phyloP scores from a whole-genome alignment of 2,329 filamentous ascomycete species.

The Acephala macrosclerotiorum region DNA sequence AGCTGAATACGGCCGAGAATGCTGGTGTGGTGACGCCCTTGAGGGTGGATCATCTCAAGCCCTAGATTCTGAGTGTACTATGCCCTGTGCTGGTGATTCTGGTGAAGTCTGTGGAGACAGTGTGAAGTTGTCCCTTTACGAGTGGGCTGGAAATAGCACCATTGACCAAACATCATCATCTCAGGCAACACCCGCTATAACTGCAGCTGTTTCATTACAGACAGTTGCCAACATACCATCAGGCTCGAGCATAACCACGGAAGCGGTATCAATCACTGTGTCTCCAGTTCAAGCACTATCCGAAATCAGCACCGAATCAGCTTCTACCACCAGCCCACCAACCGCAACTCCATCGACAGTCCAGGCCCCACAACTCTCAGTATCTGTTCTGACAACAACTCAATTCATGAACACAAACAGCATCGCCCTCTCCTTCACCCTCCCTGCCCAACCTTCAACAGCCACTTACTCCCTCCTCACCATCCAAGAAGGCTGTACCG shows the following conservation, averaged over 20 bases:
- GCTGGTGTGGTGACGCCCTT: conserved; percentile 7
- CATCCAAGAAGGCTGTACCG: too few species aligned
- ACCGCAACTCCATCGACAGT: too few species aligned
- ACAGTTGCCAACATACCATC: too few species aligned
- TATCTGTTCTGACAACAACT: not conserved
- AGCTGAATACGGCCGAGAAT: not conserved
- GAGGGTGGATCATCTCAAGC: not conserved
- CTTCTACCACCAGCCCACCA: too few species aligned
- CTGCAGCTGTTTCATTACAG: not conserved
- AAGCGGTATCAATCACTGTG: too few species aligned
- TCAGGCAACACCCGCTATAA: not conserved
- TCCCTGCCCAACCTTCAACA: not conserved
- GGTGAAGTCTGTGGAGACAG: conserved; percentile 12
- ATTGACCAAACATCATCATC: not conserved
- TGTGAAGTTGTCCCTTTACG: not conserved
- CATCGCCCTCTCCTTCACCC: not conserved
- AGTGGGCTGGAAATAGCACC: not conserved
- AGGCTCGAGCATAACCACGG: too few species aligned
- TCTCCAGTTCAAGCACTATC: too few species aligned
- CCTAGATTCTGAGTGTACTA: not conserved
- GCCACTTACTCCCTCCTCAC: not conserved
- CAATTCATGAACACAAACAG: too few species aligned
- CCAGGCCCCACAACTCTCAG: too few species aligned
- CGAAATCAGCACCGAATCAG: too few species aligned
- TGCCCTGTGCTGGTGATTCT: conserved; percentile 10